Base-by-base conservation (phyloP, 805 yeast genomes). In the Hanseniaspora vineae region DNA sequence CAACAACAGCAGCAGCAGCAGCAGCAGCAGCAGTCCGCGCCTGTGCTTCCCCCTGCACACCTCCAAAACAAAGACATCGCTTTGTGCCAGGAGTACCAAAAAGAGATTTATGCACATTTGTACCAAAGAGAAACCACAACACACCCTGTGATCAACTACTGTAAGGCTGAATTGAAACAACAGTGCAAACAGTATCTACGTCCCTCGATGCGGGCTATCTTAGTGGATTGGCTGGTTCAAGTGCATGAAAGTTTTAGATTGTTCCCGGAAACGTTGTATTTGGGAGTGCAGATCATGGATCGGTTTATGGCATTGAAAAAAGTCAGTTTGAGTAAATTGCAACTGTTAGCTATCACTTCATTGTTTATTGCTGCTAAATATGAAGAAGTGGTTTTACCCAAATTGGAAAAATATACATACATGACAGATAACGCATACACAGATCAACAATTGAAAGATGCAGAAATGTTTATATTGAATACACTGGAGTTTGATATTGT, bases 141-240 rank as follows among this genome's bases (percentile, higher is more conserved):
- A 44, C 66, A 81, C 55, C 95, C 88, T 2, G 81, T 77, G 53
- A 65, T 82, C n/a, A 74, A 77, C 53, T 85, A 84, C 1, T 47
- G 50, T 60, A 65, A 84, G 35, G 70, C 67, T 37, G 35, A n/a
- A 52, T 57, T 17, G 37, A 35, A 15, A 17, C 35, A n/a, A 33
- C 35, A 5, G 10, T 72, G 78, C 64, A 84, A 81, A 61, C 72
- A 75, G 45, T 78, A 78, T 50, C 65, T 86, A 55, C 78, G 82
- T 56, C 95, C 96, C 49, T 76, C 78, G 51, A 83, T 84, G 84
- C 75, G 97, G 54, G 80, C 87, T 8, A 84, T 88, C 46, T 68
- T 88, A 50, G 86, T 88, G n/a, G 96, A 89, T 66, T 88, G 97
- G 97, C 71, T 88, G 54, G 86, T 86, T 11, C 94, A 86, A 60